Conservation (phyloP, 192 early-diverging fungal species). For the Obelidium mucronatum region DNA sequence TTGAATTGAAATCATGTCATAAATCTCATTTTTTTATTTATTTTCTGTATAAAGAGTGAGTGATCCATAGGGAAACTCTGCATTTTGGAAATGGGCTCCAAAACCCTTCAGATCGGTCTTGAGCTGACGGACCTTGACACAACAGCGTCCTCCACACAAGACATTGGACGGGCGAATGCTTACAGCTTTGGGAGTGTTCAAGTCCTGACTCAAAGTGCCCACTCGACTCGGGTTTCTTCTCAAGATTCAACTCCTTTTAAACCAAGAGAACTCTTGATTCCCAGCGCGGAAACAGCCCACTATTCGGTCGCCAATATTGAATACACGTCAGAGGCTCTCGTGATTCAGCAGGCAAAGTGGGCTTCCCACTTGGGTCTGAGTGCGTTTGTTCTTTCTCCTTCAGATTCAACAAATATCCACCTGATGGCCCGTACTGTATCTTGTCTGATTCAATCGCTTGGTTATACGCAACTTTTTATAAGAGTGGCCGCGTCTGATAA, state of each 20-base stretch:
- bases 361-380: constrained; percentile 71
- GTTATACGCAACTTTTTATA: constrained; percentile 55
- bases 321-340: constrained; percentile 34
- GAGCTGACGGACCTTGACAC: neutral
- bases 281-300: neutral
- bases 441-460: constrained; percentile 36
- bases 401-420: constrained; percentile 41
- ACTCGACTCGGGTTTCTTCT: neutral
- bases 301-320: constrained; percentile 18
- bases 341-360: constrained; percentile 67
- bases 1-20: too few species aligned
- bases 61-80: too few species aligned
- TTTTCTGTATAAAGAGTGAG: too few species aligned
- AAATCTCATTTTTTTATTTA: too few species aligned
- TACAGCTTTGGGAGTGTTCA: neutral
- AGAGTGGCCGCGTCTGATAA: constrained; percentile 53
- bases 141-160: neutral
- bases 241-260: neutral
- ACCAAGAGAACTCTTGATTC: neutral
- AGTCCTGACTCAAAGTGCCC: neutral
- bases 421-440: constrained; percentile 68
- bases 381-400: constrained; percentile 59
- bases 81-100: too few species aligned
- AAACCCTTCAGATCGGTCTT: too few species aligned
- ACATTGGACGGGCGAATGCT: neutral